Base-by-base conservation (phyloP, 371 early-diverging fungal genomes). In the Mucor saturninus region DNA sequence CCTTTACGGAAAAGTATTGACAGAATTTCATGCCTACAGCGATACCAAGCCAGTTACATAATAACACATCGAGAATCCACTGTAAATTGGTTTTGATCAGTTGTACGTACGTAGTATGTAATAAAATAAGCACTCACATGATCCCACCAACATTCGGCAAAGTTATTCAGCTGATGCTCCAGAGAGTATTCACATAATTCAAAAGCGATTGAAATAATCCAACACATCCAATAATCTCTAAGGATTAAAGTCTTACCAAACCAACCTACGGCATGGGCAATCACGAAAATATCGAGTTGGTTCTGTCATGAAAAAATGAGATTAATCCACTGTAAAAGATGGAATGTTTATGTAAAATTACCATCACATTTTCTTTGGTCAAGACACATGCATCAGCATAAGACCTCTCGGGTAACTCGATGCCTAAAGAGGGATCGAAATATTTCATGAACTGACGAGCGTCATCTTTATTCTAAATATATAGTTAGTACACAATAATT, bases 131-230 rank as follows among this genome's bases (percentile, higher is more conserved):
- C 14, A 11, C 91, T 68, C 86, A 92, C 94, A 76, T 98, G 98
- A 83, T 98, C 97, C 98, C 98, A 98, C 98, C 98, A 98, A 76
- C 98, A 98, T 81, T 98, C 98, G 39, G 94, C 93, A 83, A 98
- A 98, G 76, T 98, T 98, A 59, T 95, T 92, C 70, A 98, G 83
- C 73, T 98, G 98, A 76, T 97, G 97, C 66, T 92, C 85, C 51
- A 98, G 81, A 53, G 96, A 91, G 76, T 98, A 98, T 73, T 98
- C 98, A 80, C 93, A 85, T 38, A 98, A 76, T 75, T 98, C 98
- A 74, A 98, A 98, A 66, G 94, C 83, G 51, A 98, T 73, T 0
- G 95, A 94, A 55, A 97, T 71, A 55, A 97, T 94, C 98, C 98
- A 98, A 76, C 96, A 96, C 63, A 97, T 88, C 73, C 92, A 94